Evolutionary conservation across 2,329 filamentous ascomycete species (phyloP).

Genomic region (Pyrenochaeta sp.): DNA sequence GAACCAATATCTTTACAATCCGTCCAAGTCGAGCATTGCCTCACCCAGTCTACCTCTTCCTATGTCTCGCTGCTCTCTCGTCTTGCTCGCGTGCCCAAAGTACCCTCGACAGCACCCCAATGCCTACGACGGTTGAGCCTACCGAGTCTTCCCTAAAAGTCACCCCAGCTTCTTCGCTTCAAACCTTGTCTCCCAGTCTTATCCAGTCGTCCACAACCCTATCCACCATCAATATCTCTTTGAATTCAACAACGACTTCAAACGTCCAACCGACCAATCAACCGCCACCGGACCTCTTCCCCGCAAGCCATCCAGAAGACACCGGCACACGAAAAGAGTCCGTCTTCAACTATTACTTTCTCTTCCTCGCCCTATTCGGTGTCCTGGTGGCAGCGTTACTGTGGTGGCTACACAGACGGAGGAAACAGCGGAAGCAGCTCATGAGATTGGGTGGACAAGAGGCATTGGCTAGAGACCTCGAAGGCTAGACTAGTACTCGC

Average conservation of each 20-base stretch:
- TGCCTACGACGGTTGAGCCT: not conserved
- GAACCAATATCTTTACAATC: too few species aligned
- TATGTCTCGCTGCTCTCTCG: not conserved
- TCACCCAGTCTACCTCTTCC: not conserved
- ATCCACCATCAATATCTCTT: not conserved
- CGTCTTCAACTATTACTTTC: conserved; percentile 60
- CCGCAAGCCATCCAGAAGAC: conserved; percentile 6
- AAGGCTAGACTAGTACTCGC: conserved; percentile 41
- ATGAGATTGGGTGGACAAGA: conserved; percentile 37
- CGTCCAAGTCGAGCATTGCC: too few species aligned
- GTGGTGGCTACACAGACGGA: conserved; percentile 56
- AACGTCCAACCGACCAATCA: not conserved
- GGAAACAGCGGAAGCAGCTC: conserved; percentile 42
- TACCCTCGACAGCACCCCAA: not conserved
- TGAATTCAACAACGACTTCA: not conserved
- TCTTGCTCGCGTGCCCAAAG: conserved; percentile 4
- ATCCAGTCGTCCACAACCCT: not conserved
- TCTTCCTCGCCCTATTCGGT: conserved; percentile 63
- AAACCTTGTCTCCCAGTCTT: not conserved
- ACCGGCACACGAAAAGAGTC: conserved; percentile 15
- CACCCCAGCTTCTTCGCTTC: not conserved
- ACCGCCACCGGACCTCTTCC: conserved; percentile 14
- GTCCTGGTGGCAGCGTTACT: conserved; percentile 51
- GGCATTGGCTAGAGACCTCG: conserved; percentile 47
- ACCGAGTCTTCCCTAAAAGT: not conserved